These are phyloP conservation scores for Diaporthe ampelina DNA, from an alignment of 2,329 filamentous ascomycete species.

Conservation along the genomic window DNA sequence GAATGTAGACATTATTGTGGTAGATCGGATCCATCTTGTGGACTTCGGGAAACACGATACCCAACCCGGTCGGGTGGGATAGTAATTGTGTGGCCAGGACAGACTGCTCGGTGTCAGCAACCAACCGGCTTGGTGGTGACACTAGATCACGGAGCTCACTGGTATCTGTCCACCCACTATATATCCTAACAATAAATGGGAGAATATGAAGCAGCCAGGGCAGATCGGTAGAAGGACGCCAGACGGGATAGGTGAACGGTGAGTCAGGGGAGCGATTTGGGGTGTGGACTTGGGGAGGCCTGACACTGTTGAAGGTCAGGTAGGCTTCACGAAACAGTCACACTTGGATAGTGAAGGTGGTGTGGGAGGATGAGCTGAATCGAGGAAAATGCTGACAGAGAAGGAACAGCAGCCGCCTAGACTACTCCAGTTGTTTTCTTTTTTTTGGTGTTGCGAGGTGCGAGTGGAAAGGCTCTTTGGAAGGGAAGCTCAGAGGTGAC, in stretches of 20 bases:
- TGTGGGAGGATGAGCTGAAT: too few species aligned
- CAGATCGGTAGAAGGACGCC: not conserved
- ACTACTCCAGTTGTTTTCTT: not conserved
- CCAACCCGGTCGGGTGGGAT: not conserved
- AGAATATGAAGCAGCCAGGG: not conserved
- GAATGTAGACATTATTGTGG: not conserved
- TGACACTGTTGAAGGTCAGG: not conserved
- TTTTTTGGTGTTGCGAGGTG: not conserved
- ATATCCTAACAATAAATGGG: not conserved
- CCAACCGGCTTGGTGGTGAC: not conserved
- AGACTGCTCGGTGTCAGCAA: constrained; percentile 8
- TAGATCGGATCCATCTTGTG: not conserved
- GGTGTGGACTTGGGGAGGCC: not conserved
- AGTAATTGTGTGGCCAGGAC: not conserved
- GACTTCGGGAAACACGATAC: not conserved
- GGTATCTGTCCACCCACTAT: not conserved
- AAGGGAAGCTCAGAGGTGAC: not conserved
- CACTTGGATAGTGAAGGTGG: not conserved
- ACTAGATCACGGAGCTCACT: not conserved
- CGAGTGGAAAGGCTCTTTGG: not conserved
- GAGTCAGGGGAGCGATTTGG: not conserved
- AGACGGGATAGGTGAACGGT: not conserved
- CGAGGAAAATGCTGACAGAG: not conserved
- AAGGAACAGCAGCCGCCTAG: not conserved
- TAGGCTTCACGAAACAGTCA: not conserved